Evolutionary conservation across 257 asterid species (phyloP).

Genomic region (Anisodus acutangulus): DNA sequence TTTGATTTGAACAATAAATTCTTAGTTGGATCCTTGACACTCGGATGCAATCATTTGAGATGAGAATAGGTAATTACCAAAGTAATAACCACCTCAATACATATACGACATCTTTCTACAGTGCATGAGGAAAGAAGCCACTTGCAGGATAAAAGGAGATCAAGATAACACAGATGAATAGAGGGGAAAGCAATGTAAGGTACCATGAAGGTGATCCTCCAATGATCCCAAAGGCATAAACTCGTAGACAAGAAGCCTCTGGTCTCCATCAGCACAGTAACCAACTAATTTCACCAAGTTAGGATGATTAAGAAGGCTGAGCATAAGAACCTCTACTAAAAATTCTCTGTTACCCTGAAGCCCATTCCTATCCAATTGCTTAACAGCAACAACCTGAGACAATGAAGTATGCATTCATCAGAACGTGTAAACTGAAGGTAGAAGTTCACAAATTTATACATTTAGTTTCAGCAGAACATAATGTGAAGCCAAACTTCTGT

Average conservation of each 20-base stretch:
- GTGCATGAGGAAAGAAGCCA: background rate
- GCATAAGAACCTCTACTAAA: too few species aligned
- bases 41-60: background rate
- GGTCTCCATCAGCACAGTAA: too few species aligned
- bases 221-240: too few species aligned
- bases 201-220: constrained; percentile 33
- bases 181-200: constrained; percentile 16
- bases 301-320: too few species aligned
- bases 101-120: background rate
- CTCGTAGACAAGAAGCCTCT: too few species aligned
- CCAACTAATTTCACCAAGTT: too few species aligned
- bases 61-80: background rate
- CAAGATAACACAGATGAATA: background rate
- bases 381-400: constrained; percentile 80
- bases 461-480: background rate
- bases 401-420: constrained; percentile 5
- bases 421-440: background rate
- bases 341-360: too few species aligned
- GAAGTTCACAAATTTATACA: constrained; percentile 10
- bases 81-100: background rate
- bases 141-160: background rate
- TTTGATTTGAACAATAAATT: background rate
- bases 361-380: constrained; percentile 87
- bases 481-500: background rate
- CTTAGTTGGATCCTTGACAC: background rate